A percentile compares a stretch with the other conserved stretches of the same genome.
These are phyloP conservation scores for Coemansia sp. DNA, from an alignment of 192 early-diverging fungal species.

Conservation along the genomic window DNA sequence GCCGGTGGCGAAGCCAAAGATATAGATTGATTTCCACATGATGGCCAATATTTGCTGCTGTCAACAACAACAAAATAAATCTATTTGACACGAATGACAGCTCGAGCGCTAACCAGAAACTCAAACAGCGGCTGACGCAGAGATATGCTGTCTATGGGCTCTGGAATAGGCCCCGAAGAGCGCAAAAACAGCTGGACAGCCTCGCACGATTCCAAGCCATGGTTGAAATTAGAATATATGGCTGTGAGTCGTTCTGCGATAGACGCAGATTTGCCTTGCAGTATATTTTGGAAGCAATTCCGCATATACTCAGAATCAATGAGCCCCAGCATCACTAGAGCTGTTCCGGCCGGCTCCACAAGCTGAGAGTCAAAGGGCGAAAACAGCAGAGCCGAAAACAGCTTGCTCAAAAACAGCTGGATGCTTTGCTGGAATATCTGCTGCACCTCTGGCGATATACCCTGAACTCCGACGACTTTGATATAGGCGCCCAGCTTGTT, in stretches of 20 bases:
- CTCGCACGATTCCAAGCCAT: slow-evolving; percentile 26
- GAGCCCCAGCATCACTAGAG: slow-evolving; percentile 39
- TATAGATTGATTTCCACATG: background rate
- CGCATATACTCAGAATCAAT: slow-evolving; percentile 39
- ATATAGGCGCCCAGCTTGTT: slow-evolving; percentile 47
- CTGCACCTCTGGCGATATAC: slow-evolving; percentile 15
- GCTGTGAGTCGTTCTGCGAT: slow-evolving; percentile 43
- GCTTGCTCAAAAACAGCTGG: slow-evolving; percentile 34
- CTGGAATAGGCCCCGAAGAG: slow-evolving; percentile 25
- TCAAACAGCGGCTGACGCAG: slow-evolving; percentile 51
- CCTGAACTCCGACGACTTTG: slow-evolving; percentile 27
- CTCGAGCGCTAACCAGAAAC: slow-evolving; percentile 44
- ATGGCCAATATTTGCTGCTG: too few species aligned
- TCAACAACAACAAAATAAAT: background rate
- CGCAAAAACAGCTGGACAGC: slow-evolving; percentile 22
- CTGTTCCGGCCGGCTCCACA: slow-evolving; percentile 44
- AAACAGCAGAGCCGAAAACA: slow-evolving; percentile 35
- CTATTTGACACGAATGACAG: slow-evolving; percentile 42
- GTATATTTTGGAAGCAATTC: slow-evolving; percentile 39
- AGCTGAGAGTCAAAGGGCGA: slow-evolving; percentile 46
- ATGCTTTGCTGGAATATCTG: slow-evolving; percentile 25
- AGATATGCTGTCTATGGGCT: slow-evolving; percentile 34
- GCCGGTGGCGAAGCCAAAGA: background rate
- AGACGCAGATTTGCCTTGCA: slow-evolving; percentile 12
- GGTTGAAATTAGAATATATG: slow-evolving; percentile 37